phyloP scores from a whole-genome alignment of 305 asterid genomes.

The Fraxinus dipetala region DNA sequence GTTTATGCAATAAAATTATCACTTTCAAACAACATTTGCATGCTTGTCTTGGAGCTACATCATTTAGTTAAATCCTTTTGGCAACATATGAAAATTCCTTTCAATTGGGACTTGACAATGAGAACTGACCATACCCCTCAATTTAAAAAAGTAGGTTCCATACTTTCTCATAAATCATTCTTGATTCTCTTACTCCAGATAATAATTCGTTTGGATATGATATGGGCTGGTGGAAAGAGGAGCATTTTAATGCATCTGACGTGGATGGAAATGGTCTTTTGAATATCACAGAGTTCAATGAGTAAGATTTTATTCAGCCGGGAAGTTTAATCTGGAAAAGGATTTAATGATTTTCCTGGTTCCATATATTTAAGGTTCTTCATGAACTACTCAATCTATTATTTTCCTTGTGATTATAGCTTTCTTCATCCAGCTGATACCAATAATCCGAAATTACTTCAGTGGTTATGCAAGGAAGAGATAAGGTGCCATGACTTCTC shows the following conservation, averaged over 20 bases:
- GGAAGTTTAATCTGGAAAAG: conserved; percentile 6
- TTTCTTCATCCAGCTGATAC: conserved; percentile 94
- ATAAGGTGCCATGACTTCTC: conserved; percentile 53
- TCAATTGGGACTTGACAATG: conserved; percentile 4
- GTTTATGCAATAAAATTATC: neutral
- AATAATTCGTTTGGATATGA: conserved; percentile 65
- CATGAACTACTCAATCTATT: conserved; percentile 16
- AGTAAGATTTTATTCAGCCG: conserved; percentile 49
- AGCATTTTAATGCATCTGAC: conserved; percentile 91
- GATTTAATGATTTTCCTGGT: conserved; percentile 4
- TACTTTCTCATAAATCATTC: conserved; percentile 2
- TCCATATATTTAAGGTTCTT: conserved; percentile 16
- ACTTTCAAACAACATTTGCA: neutral
- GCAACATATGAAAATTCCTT: neutral
- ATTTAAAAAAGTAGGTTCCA: conserved; percentile 4
- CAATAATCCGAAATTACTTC: conserved; percentile 65
- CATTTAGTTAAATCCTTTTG: neutral
- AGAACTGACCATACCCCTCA: conserved; percentile 6
- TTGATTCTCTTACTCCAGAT: conserved; percentile 37
- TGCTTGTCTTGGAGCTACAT: neutral
- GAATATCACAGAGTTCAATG: conserved; percentile 85
- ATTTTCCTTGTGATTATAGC: conserved; percentile 38
- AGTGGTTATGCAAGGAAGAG: conserved; percentile 90
- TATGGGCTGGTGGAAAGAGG: conserved; percentile 99
- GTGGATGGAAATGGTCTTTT: conserved; percentile 74